A percentile compares a stretch with the other conserved stretches of the same genome.
These are phyloP conservation scores for Rhodotorula glutinis DNA, from an alignment of 1,284 basidiomycete genomes.

Conservation along the genomic window DNA sequence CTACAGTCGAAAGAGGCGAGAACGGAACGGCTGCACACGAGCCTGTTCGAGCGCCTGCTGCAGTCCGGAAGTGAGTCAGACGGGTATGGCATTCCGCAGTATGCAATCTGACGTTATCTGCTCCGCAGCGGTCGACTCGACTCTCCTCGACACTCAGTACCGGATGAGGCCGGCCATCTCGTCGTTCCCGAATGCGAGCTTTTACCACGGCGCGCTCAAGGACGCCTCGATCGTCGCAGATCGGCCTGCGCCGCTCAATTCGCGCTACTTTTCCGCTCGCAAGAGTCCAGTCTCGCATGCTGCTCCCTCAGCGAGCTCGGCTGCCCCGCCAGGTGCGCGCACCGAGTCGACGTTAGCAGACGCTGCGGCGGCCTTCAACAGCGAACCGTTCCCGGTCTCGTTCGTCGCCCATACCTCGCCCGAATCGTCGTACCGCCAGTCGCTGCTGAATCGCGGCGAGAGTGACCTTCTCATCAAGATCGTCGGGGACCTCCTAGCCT, in stretches of 20 bases:
- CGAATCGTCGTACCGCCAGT: slow-evolving; percentile 65
- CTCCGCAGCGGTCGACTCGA: slow-evolving; percentile 60
- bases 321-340: slow-evolving; percentile 41
- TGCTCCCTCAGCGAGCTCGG: background rate
- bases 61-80: slow-evolving; percentile 63
- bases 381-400: slow-evolving; percentile 46
- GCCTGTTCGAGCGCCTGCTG: slow-evolving; percentile 83
- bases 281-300: background rate
- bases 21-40: slow-evolving; percentile 67
- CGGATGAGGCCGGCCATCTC: slow-evolving; percentile 91
- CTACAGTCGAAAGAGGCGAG: slow-evolving; percentile 60
- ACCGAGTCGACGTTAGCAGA: background rate
- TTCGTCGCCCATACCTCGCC: slow-evolving; percentile 72
- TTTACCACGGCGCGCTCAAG: slow-evolving; percentile 59
- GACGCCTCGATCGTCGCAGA: slow-evolving; percentile 59
- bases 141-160: slow-evolving; percentile 89
- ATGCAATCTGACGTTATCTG: background rate
- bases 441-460: slow-evolving; percentile 70
- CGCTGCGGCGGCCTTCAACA: background rate
- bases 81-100: slow-evolving; percentile 5
- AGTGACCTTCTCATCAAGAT: slow-evolving; percentile 71
- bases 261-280: slow-evolving; percentile 42
- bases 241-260: slow-evolving; percentile 50
- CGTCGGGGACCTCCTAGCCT: slow-evolving; percentile 69
- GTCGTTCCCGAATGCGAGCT: slow-evolving; percentile 75